phyloP scores from a whole-genome alignment of 1,284 basidiomycete species.

The Kwoniella shivajii region DNA sequence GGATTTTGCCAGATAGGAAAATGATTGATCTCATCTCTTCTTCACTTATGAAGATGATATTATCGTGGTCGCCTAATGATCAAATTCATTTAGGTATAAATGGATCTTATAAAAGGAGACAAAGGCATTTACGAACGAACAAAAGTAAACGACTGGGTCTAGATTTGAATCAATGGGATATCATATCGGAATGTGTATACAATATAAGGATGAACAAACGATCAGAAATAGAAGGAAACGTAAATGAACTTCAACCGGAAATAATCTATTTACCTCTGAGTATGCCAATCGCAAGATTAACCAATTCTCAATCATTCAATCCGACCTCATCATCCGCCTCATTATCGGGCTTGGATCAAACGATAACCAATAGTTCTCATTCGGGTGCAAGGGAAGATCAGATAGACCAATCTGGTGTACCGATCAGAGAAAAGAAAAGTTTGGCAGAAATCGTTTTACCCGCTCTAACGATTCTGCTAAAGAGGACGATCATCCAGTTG shows the following conservation, averaged over 20 bases:
- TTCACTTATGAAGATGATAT: neutral
- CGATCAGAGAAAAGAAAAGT: neutral
- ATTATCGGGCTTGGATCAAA: no score
- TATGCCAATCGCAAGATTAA: no score
- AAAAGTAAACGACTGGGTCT: slow-evolving; percentile 11
- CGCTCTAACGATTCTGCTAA: neutral
- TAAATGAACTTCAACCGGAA: neutral
- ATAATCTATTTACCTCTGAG: neutral
- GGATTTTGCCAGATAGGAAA: slow-evolving; percentile 3
- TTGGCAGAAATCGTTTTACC: neutral
- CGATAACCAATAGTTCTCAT: no score
- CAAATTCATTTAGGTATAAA: neutral
- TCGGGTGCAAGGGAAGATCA: no score
- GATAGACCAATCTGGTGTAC: neutral
- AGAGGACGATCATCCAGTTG: neutral
- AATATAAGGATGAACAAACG: neutral
- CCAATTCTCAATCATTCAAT: no score
- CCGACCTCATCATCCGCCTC: no score
- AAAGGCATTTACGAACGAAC: neutral
- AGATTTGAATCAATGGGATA: slow-evolving; percentile 12
- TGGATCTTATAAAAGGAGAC: neutral
- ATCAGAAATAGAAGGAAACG: neutral
- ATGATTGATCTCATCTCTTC: slow-evolving; percentile 10
- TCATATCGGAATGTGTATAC: slow-evolving; percentile 6
- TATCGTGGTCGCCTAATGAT: neutral